Base-by-base conservation (phyloP, 768 basidiomycete genomes). In the Cubamyces sp. region DNA sequence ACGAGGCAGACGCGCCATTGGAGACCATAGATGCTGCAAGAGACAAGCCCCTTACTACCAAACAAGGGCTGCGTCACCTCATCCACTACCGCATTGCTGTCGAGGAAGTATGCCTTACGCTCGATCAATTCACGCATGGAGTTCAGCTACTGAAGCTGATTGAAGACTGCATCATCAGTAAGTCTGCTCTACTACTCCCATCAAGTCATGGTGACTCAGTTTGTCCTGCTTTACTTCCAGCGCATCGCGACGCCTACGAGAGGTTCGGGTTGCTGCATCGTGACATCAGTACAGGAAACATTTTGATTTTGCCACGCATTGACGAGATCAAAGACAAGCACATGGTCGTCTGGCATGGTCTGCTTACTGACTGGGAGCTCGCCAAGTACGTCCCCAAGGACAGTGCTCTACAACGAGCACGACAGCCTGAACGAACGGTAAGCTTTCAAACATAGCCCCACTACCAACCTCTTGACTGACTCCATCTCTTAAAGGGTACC, bases 401-500 rank as follows among this genome's bases (percentile, higher is more conserved):
- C 9, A 16, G 40, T 26, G 9, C 19, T 11, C 26, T 8, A 23
- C 18, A 19, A 16, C 34, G 9, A 9, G 26, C 51, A 9, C 18
- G 26, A 19, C 37, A 56, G 39, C 53, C 60, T n/a, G 47, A 55
- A 16, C 39, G 54, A 7, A 50, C 54, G 25, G 54, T 61, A 11
- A n/a, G 54, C 43, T 40, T 3, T 55, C 1, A 14, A n/a, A 8
- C 3, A 9, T 0, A 5, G 7, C 6, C 11, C 12, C 7, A 26
- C 21, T 26, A 4, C 0, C 7, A 9, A 15, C 19, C 5, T 42
- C 16, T 23, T 54, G 5, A 43, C 23, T 41, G 37, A 50, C 14
- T 18, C 12, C n/a, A n/a, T 4, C 26, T 25, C 2, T 4, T 3
- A 3, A 14, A 66, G 66, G 66, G 64, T 3, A 65, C 64, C 1